Percentiles rank a stretch among this genome's conserved stretches.
phyloP scores from a whole-genome alignment of 768 basidiomycete genomes.

The Boletus sensibilis region DNA sequence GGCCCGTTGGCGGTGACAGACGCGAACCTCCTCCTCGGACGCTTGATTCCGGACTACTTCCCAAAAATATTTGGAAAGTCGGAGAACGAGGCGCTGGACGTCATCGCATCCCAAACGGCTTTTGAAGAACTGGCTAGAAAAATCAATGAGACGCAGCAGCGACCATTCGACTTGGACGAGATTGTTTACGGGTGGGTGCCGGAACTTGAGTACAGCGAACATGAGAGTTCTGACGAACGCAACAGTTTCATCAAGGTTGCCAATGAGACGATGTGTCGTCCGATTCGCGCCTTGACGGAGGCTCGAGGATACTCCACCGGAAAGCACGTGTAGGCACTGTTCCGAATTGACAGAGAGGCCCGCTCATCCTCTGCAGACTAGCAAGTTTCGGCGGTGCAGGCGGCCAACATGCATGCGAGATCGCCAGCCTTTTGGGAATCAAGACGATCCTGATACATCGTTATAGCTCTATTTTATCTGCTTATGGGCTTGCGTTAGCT shows the following conservation, averaged over 20 bases:
- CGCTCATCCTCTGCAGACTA: slow-evolving; percentile 43
- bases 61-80: slow-evolving; percentile 92
- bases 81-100: slow-evolving; percentile 82
- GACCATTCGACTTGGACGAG: slow-evolving; percentile 69
- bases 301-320: slow-evolving; percentile 82
- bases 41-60: slow-evolving; percentile 87
- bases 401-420: slow-evolving; percentile 92
- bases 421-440: slow-evolving; percentile 83
- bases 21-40: slow-evolving; percentile 86
- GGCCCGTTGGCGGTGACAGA: slow-evolving; percentile 92
- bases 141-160: slow-evolving; percentile 66
- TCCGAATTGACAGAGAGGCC: neutral
- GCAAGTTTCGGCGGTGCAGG: slow-evolving; percentile 90
- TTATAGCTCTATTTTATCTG: slow-evolving; percentile 90
- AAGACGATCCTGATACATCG: slow-evolving; percentile 85
- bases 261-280: slow-evolving; percentile 95
- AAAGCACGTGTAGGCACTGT: slow-evolving; percentile 55
- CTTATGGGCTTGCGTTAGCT: slow-evolving; percentile 90
- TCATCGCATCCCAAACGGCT: slow-evolving; percentile 60
- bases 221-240: neutral
- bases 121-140: slow-evolving; percentile 69
- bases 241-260: slow-evolving; percentile 90
- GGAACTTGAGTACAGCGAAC: neutral
- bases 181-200: slow-evolving; percentile 77
- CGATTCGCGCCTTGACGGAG: slow-evolving; percentile 89